A percentile compares a stretch with the other conserved stretches of the same genome.
Conservation (phyloP, 2,329 filamentous ascomycete genomes). For the Epicoccum nigrum region DNA sequence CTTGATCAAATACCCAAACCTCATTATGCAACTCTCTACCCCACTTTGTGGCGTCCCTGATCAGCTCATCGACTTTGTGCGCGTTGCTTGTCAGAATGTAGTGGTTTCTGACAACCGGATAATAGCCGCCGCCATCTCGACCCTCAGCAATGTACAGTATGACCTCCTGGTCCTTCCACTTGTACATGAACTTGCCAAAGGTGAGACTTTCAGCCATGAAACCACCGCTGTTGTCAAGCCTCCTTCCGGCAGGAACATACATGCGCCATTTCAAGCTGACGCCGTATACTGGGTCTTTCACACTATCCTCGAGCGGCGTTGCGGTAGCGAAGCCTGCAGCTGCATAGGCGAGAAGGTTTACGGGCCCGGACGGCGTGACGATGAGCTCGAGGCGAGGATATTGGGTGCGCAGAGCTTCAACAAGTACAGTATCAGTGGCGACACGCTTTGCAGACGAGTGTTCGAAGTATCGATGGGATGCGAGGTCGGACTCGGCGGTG, state of each 20-base stretch:
- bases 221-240: constrained; percentile 47
- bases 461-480: constrained; percentile 50
- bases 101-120: constrained; percentile 46
- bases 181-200: constrained; percentile 55
- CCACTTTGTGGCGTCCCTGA: constrained; percentile 63
- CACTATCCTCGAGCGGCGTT: constrained; percentile 50
- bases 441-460: constrained; percentile 52
- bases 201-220: constrained; percentile 46
- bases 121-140: constrained; percentile 45
- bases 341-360: constrained; percentile 52
- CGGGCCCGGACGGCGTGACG: constrained; percentile 41
- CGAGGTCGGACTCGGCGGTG: constrained; percentile 43
- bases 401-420: constrained; percentile 53
- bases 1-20: constrained; percentile 70
- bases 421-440: constrained; percentile 52
- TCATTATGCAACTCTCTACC: constrained; percentile 64
- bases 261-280: constrained; percentile 43
- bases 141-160: constrained; percentile 52
- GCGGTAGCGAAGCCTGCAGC: constrained; percentile 50
- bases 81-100: constrained; percentile 51
- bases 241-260: constrained; percentile 48
- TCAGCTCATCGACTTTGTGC: constrained; percentile 55
- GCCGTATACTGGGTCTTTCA: constrained; percentile 46
- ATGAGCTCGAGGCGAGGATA: constrained; percentile 54
- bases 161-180: constrained; percentile 53